Base-by-base conservation (phyloP, 345 rosid species). In the Excoecaria cochinchinensis region DNA sequence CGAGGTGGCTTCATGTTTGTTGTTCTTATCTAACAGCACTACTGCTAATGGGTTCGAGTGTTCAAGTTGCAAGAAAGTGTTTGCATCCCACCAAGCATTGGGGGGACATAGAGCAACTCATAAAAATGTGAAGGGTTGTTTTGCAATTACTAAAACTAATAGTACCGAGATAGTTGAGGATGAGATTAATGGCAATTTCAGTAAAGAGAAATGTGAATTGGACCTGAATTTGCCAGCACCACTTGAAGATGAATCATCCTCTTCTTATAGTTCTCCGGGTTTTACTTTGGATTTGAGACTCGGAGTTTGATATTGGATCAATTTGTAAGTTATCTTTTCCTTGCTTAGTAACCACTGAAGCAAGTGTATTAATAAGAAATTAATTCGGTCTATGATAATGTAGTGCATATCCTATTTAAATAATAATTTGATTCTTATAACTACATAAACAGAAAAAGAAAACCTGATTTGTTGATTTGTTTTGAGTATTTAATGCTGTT, bases 41-140 rank as follows among this genome's bases (percentile, higher is more conserved):
- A 10, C 7, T 44, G 10, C 1, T 44, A 5, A 6, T 22, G 74
- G 82, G 67, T 90, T 91, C 39, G 93, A 89, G 84, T 91, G 96
- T 74, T 88, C 89, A 5, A 89, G 91, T 67, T 92, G 99, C 81
- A 91, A 90, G 84, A 90, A 89, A 84, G 98, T 89, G 74, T 92
- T 90, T 11, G 89, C 90, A 60, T 88, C 98, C 6, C 97, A 87
- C 79, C 99, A 91, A 79, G 98, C 97, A 19, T 79, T 95, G 3
- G 99, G 99, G 13, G 93, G 99, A 4, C 97, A 91, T 72, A 82
- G 95, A 82, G 99, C 97, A 0, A 90, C 89, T 77, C 97, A 91
- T 79, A 92, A 90, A 87, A 90, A 90, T 42, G 90, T 91, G 57
- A 89, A 85, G 82, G 97, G 97, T 6, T 95, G 97, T 74, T 91